Conservation (phyloP, 352 stramenopile genomes). For the Globisporangium solare region DNA sequence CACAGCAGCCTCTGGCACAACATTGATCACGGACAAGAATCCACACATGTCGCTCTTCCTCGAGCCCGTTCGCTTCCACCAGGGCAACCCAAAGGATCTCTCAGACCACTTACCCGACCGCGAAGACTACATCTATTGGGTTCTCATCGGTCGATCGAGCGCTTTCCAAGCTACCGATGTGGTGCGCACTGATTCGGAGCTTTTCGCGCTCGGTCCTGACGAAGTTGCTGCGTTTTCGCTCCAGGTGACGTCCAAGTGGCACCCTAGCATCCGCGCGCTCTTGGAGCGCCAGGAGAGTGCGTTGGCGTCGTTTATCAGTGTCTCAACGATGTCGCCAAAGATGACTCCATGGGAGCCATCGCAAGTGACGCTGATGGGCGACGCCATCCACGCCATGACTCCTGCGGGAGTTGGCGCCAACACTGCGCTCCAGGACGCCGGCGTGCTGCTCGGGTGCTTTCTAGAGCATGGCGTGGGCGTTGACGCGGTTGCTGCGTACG, state of each 20-base stretch:
- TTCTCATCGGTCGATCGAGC: slow-evolving; percentile 5
- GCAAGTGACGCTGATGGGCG: slow-evolving; percentile 5
- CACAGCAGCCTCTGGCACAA: no score
- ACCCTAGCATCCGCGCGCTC: slow-evolving; percentile 6
- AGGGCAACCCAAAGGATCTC: slow-evolving; percentile 3
- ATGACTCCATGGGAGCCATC: slow-evolving; percentile 4
- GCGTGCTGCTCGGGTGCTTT: slow-evolving; percentile 4
- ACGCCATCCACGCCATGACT: slow-evolving; percentile 13
- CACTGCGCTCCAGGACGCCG: slow-evolving; percentile 7
- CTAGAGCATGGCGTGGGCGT: neutral
- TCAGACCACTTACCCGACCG: neutral
- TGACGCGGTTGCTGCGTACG: slow-evolving; percentile 2
- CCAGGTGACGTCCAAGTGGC: slow-evolving; percentile 3
- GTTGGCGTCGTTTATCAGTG: neutral
- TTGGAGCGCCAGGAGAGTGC: slow-evolving; percentile 3
- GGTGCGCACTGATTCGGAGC: neutral
- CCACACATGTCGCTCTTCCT: slow-evolving; percentile 11
- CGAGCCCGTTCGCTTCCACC: slow-evolving; percentile 13
- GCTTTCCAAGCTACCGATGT: neutral
- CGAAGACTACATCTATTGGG: slow-evolving; percentile 13
- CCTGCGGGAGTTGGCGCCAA: slow-evolving; percentile 7
- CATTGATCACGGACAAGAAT: slow-evolving; percentile 2
- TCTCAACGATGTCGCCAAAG: slow-evolving; percentile 8
- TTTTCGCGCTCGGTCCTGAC: neutral
- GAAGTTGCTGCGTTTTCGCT: neutral